Percentiles rank a stretch among this genome's conserved stretches.
Evolutionary conservation across 225 moss, liverwort and hornwort genomes (phyloP).

Genomic region (Bryoerythrophyllum caledonicum): DNA sequence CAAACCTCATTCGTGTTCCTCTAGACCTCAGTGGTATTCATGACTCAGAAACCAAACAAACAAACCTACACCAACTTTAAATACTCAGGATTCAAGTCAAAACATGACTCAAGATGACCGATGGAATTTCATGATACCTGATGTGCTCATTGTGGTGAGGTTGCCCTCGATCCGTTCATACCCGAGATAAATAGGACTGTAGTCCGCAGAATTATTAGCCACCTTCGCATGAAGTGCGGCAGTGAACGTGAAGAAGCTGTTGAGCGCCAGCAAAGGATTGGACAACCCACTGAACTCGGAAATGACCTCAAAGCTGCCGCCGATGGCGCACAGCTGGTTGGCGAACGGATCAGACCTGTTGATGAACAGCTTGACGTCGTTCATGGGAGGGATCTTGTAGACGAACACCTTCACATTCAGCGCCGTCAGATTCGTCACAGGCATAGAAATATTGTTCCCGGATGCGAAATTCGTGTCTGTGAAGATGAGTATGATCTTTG

Average conservation of each 20-base stretch:
- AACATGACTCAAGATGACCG: not conserved
- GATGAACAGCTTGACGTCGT: not conserved
- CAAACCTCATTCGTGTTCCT: too few species aligned
- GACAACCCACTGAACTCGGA: not conserved
- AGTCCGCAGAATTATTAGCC: not conserved
- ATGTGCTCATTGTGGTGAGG: not conserved
- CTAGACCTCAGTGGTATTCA: too few species aligned
- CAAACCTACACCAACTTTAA: too few species aligned
- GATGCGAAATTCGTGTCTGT: not conserved
- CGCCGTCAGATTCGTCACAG: not conserved
- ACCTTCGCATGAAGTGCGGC: not conserved
- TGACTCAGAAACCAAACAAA: too few species aligned
- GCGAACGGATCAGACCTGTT: not conserved
- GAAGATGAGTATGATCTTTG: not conserved
- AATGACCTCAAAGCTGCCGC: slow-evolving; percentile 19
- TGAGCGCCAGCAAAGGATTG: slow-evolving; percentile 6
- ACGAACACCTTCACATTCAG: slow-evolving; percentile 3
- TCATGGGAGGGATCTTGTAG: not conserved
- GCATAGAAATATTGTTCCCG: not conserved
- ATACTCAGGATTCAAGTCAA: too few species aligned
- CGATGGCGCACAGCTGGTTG: slow-evolving; percentile 11
- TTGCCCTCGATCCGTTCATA: slow-evolving; percentile 3
- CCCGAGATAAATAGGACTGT: not conserved
- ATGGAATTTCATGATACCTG: not conserved
- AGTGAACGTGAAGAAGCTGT: slow-evolving; percentile 4